These are phyloP conservation scores for Mycena epipterygia DNA, from an alignment of 768 basidiomycete species.

Conservation along the genomic window DNA sequence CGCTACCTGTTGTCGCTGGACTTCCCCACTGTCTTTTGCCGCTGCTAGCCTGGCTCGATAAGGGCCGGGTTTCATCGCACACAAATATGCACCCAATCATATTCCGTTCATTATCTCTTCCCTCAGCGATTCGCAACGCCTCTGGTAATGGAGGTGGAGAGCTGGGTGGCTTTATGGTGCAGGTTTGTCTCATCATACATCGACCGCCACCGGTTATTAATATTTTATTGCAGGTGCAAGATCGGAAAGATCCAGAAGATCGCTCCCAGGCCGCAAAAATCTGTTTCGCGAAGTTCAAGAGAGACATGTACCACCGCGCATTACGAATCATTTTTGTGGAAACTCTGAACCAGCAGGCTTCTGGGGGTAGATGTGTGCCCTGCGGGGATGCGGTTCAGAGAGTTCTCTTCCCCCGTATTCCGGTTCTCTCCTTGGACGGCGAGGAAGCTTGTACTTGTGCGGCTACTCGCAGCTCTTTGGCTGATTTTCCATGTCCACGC, in stretches of 20 bases:
- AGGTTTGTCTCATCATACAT: neutral
- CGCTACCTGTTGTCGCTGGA: slow-evolving; percentile 13
- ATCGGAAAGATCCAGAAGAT: slow-evolving; percentile 14
- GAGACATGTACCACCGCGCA: slow-evolving; percentile 24
- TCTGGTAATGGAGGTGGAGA: slow-evolving; percentile 25
- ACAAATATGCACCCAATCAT: slow-evolving; percentile 31
- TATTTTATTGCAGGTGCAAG: neutral
- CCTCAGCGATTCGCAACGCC: slow-evolving; percentile 16
- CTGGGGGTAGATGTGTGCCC: slow-evolving; percentile 5
- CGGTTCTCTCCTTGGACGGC: slow-evolving; percentile 16
- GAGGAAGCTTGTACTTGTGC: slow-evolving; percentile 23
- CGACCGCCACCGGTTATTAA: neutral
- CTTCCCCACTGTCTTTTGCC: slow-evolving; percentile 27
- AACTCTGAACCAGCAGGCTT: neutral
- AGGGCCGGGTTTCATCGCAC: slow-evolving; percentile 25
- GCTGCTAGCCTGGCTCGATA: slow-evolving; percentile 13
- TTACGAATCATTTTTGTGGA: slow-evolving; percentile 12
- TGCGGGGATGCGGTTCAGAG: slow-evolving; percentile 10
- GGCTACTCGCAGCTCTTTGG: slow-evolving; percentile 7
- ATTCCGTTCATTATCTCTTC: slow-evolving; percentile 17
- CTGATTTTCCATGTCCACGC: slow-evolving; percentile 21
- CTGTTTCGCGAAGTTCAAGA: slow-evolving; percentile 13
- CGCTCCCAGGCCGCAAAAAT: slow-evolving; percentile 12
- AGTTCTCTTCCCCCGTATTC: slow-evolving; percentile 20
- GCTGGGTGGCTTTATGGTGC: slow-evolving; percentile 15